These are phyloP conservation scores for Nissolia schottii DNA, from an alignment of 306 rosid species.

Conservation along the genomic window DNA sequence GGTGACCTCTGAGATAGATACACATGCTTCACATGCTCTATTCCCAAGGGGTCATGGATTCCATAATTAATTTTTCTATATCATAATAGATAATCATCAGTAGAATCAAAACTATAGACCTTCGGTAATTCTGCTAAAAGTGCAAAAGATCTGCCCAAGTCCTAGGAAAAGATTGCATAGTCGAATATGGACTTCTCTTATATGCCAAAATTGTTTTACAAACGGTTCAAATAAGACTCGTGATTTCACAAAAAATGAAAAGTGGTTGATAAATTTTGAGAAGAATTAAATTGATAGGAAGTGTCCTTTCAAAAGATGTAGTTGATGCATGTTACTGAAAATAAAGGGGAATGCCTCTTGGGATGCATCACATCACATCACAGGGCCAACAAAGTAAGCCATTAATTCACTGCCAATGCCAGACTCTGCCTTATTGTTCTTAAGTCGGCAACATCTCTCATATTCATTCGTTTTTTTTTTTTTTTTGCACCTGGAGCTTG, in stretches of 20 bases:
- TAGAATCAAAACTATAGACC: background rate
- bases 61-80: background rate
- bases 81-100: background rate
- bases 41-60: constrained; percentile 3
- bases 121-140: background rate
- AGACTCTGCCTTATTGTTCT: background rate
- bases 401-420: background rate
- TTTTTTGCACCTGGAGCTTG: background rate
- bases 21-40: constrained; percentile 9
- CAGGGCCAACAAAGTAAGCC: constrained; percentile 3
- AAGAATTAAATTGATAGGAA: background rate
- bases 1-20: background rate
- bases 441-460: constrained; percentile 1
- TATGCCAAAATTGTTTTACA: no score
- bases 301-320: background rate
- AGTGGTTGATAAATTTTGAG: background rate
- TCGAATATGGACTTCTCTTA: no score
- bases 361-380: background rate
- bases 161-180: background rate
- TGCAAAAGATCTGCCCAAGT: background rate
- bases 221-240: no score
- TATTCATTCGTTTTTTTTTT: no score
- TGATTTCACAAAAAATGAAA: no score
- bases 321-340: background rate
- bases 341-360: background rate